A percentile compares a stretch with the other conserved stretches of the same genome.
These are phyloP conservation scores for Pichia sp. DNA, from an alignment of 1,139 yeast genomes.

Conservation along the genomic window DNA sequence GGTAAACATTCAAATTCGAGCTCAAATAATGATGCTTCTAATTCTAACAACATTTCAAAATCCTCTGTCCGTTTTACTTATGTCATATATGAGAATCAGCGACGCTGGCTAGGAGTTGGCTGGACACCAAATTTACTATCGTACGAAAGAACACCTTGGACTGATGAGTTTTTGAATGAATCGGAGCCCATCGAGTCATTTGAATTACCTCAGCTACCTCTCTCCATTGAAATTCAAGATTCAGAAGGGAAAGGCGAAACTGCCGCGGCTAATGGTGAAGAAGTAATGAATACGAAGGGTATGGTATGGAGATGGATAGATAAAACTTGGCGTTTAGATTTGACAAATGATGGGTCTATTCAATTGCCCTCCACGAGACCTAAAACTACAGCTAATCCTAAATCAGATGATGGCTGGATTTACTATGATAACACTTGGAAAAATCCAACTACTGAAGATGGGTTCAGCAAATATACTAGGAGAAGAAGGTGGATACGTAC, in stretches of 20 bases:
- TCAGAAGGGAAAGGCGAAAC: constrained; percentile 43
- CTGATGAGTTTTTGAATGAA: constrained; percentile 90
- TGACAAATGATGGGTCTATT: constrained; percentile 83
- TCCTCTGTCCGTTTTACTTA: constrained; percentile 81
- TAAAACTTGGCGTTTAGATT: constrained; percentile 83
- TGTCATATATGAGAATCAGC: constrained; percentile 91
- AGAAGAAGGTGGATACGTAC: constrained; percentile 94
- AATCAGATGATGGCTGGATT: constrained; percentile 77
- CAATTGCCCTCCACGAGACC: constrained; percentile 62
- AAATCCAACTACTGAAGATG: constrained; percentile 81
- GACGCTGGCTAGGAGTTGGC: constrained; percentile 97
- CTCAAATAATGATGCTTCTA: constrained; percentile 21
- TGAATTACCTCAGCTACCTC: constrained; percentile 59
- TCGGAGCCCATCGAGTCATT: constrained; percentile 72
- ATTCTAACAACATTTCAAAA: constrained; percentile 10
- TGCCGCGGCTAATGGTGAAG: constrained; percentile 2
- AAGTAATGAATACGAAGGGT: constrained; percentile 33
- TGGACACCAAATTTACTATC: constrained; percentile 92
- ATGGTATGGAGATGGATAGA: constrained; percentile 95
- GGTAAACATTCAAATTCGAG: constrained; percentile 4
- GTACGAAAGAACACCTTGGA: constrained; percentile 94
- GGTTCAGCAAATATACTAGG: constrained; percentile 86
- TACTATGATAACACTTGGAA: constrained; percentile 94
- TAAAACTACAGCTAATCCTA: constrained; percentile 74
- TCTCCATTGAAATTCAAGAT: constrained; percentile 17